Conservation (phyloP, 23 red algal species). For the Gracilaria domingensis region DNA sequence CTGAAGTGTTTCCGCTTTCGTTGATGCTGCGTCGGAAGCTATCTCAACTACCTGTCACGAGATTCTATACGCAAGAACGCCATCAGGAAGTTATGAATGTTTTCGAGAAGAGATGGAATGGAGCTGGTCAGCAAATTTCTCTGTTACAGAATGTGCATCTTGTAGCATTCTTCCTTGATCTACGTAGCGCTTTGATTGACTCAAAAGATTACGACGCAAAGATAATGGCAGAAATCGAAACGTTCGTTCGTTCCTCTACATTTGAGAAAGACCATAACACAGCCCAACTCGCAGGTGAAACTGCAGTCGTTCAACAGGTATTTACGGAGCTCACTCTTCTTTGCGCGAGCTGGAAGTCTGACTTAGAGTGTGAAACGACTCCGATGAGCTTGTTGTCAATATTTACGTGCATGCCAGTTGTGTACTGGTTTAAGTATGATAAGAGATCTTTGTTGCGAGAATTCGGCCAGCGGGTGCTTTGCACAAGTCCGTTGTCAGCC, state of each 20-base stretch:
- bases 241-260: background rate
- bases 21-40: background rate
- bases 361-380: background rate
- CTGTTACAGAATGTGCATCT: background rate
- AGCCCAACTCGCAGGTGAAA: background rate
- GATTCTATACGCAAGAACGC: background rate
- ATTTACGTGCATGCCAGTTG: background rate
- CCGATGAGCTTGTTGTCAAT: background rate
- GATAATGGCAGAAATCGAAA: background rate
- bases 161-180: background rate
- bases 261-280: background rate
- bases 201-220: background rate
- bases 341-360: background rate
- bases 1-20: background rate
- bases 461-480: slow-evolving; percentile 9
- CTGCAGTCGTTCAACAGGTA: background rate
- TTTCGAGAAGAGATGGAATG: background rate
- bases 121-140: background rate
- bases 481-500: background rate
- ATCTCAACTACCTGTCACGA: background rate
- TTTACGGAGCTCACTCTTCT: background rate
- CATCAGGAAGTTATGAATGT: background rate
- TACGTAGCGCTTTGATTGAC: background rate
- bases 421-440: background rate
- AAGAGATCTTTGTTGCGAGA: background rate